Base-by-base conservation (phyloP, 139 green algal genomes). In the Pseudopediastrum boryanum region DNA sequence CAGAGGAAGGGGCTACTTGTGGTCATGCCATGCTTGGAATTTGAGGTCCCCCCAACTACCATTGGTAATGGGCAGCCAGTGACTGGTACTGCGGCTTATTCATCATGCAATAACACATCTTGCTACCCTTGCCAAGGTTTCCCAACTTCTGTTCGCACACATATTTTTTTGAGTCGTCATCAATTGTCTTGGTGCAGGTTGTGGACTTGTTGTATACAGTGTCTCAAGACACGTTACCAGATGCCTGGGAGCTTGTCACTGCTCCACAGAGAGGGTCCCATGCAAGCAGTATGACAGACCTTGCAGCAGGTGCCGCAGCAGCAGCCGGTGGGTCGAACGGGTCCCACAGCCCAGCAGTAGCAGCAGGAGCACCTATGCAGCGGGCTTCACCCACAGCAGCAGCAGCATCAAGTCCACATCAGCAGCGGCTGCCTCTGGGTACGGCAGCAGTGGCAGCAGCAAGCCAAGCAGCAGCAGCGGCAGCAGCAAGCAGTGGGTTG, bases 201-300 rank as follows among this genome's bases (percentile, higher is more conserved):
- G 38, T 83, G 6, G 38, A 43, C n/a, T 65, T 79, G 56, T n/a
- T 83, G 65, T 54, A 66, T 25, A 59, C 50, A 21, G 56, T 77
- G 27, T 66, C 65, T 35, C 43, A 73, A 29, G 75, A 75, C 16
- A 83, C 35, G 35, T 44, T 79, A 35, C 80, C 67, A 27, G 54
- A 79, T 61, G 81, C 74, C 25, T 19, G 48, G 23, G 65, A 82
- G 13, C 73, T 86, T 3, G 72, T 85, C 25, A 83, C 76, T 12
- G 83, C 80, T 23, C 68, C 83, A 19, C 36, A 48, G 31, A 38
- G 74, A 13, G 39, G 64, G 27, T 41, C 64, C 33, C 31, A 41
- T 16, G n/a, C 52, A 38, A 56, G 73, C 25, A 19, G 25, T 51
- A 68, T 36, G 59, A 50, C 59, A 50, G 73, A 72, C 43, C 27